Evolutionary conservation across 2,329 filamentous ascomycete species (phyloP), one percentile per base, ranked within the genome.

Genomic region (Aspergillus alliaceus): DNA sequence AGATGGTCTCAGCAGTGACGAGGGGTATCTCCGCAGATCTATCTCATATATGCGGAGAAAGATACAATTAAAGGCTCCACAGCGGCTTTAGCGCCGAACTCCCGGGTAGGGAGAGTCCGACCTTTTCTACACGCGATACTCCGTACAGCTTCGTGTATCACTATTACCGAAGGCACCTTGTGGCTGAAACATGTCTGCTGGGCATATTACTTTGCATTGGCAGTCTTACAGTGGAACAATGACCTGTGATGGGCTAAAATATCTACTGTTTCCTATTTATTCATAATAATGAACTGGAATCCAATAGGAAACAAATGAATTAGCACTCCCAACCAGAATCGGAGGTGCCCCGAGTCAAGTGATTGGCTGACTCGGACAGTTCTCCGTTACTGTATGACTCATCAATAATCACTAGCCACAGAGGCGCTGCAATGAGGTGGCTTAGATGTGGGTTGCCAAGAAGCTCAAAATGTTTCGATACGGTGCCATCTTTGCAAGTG

Each of bases 41-140:
- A 15, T 39, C 46, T 42, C 42, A 39, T 44, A 53, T 53, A 51
- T 57, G 57, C 54, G 59, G 59, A 61, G 59, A 54, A 54, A 40
- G 27, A 22, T 32, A 48, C 18, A 31, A 29, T 12, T 37, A 39
- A 27, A 32, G 48, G 37, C 37, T 50, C 57, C 57, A 54, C 58
- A 57, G 11, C 58, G 51, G 58, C 18, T 34, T 48, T 32, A 29
- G 27, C 25, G 7, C 27, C 44, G 44, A 32, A 32, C n/a, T 12
- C 44, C 44, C 44, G 27, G 44, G 27, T 34, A 15, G 32, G n/a
- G 32, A 32, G 27, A 48, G 2, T 27, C 44, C 44, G 44, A 48
- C 27, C 9, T 32, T 48, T 29, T 18, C 24, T 7, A 14, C 44
- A 34, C 40, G 8, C 6, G 9, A 32, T 14, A 48, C 8, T 6